Conservation (phyloP, 2,329 filamentous ascomycete species). For the Sporothrix protearum region DNA sequence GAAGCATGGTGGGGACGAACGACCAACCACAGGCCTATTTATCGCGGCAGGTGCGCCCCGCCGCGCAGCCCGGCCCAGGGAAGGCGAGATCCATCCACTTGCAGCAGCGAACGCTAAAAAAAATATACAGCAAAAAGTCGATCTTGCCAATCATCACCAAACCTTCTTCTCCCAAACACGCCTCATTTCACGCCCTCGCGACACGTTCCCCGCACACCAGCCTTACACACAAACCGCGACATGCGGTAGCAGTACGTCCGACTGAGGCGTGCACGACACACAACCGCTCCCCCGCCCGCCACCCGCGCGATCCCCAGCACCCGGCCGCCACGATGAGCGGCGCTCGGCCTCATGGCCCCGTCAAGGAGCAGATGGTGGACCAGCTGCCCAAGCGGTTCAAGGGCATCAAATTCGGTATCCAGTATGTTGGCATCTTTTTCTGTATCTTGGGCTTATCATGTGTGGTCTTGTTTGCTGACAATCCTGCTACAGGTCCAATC, state of each 20-base stretch:
- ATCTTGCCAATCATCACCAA: constrained; percentile 17
- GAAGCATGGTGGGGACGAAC: constrained; percentile 20
- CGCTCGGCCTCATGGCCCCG: constrained; percentile 25
- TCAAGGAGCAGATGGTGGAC: constrained; percentile 81
- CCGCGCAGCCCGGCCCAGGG: background rate
- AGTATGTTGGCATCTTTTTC: constrained; percentile 49
- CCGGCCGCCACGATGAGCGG: constrained; percentile 21
- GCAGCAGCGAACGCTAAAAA: constrained; percentile 18
- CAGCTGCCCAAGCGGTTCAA: constrained; percentile 87
- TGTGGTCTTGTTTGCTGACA: constrained; percentile 5
- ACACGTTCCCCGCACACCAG: background rate
- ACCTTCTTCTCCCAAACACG: background rate
- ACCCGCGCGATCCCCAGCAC: background rate
- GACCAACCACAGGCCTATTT: constrained; percentile 14
- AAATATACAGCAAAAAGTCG: background rate
- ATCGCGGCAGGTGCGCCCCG: constrained; percentile 19
- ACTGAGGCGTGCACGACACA: constrained; percentile 1
- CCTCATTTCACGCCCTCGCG: background rate
- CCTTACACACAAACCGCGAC: background rate
- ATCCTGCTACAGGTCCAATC: constrained; percentile 62
- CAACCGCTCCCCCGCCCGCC: background rate
- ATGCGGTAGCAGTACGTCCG: constrained; percentile 23
- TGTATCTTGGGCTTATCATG: background rate
- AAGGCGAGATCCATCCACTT: constrained; percentile 16
- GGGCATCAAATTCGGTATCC: constrained; percentile 88